Evolutionary conservation across 805 yeast species (phyloP), one percentile per base, ranked within the genome.

Genomic region (Ogataea ganodermae): DNA sequence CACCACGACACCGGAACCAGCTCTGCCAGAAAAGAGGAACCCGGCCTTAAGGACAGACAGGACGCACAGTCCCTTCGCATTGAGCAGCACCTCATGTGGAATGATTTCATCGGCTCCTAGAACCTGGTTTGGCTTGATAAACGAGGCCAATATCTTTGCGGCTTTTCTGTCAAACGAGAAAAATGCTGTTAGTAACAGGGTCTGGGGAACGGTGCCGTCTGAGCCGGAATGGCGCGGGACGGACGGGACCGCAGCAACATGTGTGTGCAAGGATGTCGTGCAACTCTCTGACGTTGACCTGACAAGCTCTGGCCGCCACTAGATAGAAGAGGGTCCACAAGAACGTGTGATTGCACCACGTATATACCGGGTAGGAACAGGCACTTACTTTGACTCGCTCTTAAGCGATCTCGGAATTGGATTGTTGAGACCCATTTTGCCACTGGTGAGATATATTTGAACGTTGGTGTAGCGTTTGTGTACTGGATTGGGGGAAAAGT

Each of bases 21-120:
- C 98, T 65, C 99, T 80, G 23, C 98, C 99, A 2, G 96, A 88
- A 66, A 92, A 92, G 46, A 92, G 73, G 66, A 92, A 92, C 2
- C 99, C 99, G 3, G 98, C 99, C 66, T 94, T 92, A 48, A 92
- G 73, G n/a, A 94, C 97, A 0, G 98, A 92, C 55, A 92, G 78
- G 31, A 92, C 71, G 4, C 96, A 97, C 44, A 92, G 75, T 24
- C 99, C 99, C 64, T 89, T 88, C 33, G 99, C 98, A 61, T 87
- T 84, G 53, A 86, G 82, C 50, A 92, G 75, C 2, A 92, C 82
- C 23, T 83, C 83, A 21, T 96, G 95, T 2, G 99, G 99, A 52
- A 92, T 92, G 45, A 92, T 83, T 58, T 84, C 74, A 53, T 90
- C 96, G 14, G 92, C 90, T 38, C 96, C 96, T 20, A 89, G 79